Conservation (phyloP, 2,329 filamentous ascomycete genomes). For the Sporothrix humicola region DNA sequence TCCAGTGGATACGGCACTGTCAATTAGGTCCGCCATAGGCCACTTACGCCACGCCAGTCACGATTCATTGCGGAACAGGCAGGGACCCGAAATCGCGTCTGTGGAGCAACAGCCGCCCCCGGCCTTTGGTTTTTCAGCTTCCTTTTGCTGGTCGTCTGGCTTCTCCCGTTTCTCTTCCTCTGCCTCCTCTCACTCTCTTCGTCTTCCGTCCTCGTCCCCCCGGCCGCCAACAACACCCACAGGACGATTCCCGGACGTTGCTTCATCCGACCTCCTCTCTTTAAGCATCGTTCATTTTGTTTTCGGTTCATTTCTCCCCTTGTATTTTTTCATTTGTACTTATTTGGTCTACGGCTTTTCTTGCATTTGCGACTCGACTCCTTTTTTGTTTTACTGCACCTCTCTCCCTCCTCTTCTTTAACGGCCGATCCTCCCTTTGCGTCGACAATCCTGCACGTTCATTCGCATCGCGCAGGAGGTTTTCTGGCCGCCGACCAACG, state of each 20-base stretch:
- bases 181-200: not conserved
- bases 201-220: not conserved
- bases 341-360: not conserved
- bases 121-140: conserved; percentile 29
- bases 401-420: not conserved
- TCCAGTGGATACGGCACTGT: not conserved
- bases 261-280: not conserved
- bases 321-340: conserved; percentile 29
- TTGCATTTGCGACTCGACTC: conserved; percentile 14
- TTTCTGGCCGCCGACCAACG: conserved; percentile 35
- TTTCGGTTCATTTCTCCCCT: conserved; percentile 9
- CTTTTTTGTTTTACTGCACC: not conserved
- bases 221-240: conserved; percentile 20
- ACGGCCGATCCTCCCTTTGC: not conserved
- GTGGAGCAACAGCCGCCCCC: conserved; percentile 26
- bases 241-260: not conserved
- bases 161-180: conserved; percentile 12
- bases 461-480: conserved; percentile 18
- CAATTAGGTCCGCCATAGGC: not conserved
- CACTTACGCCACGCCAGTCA: not conserved
- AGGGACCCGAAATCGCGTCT: conserved; percentile 29
- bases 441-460: conserved; percentile 4
- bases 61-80: conserved; percentile 28
- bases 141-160: conserved; percentile 19
- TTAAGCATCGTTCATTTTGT: not conserved